Conservation (phyloP, 441 rosid species). For the Omphalea diandra region DNA sequence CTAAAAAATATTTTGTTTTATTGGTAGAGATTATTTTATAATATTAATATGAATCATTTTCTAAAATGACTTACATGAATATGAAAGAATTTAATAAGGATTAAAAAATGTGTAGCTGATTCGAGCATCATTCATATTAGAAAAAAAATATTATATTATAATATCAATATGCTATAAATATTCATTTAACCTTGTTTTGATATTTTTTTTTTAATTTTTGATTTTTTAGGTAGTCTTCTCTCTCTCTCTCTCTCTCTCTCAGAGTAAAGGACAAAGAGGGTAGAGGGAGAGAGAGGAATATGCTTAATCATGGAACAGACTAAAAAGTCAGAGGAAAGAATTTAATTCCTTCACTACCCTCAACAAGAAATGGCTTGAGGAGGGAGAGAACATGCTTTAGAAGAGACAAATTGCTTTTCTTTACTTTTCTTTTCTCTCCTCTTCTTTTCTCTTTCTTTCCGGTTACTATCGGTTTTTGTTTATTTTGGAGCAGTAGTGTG, state of each 20-base stretch:
- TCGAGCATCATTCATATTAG: no score
- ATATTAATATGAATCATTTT: no score
- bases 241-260: constrained; percentile 9
- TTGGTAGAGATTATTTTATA: no score
- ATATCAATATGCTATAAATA: not conserved
- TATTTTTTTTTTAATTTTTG: not conserved
- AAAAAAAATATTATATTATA: no score
- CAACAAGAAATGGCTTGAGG: constrained; percentile 42
- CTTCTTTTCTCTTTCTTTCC: constrained; percentile 26
- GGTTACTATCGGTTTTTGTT: constrained; percentile 22
- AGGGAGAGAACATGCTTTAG: constrained; percentile 46
- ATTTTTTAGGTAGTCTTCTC: constrained; percentile 27
- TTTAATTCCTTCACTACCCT: constrained; percentile 64
- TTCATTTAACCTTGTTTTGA: not conserved
- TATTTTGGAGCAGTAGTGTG: constrained; percentile 36
- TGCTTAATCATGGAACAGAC: constrained; percentile 21
- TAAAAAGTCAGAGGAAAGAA: constrained; percentile 46
- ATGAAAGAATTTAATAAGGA: no score
- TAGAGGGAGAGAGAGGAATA: constrained; percentile 20
- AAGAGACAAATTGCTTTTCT: constrained; percentile 46
- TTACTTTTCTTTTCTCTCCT: constrained; percentile 15
- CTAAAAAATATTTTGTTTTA: no score
- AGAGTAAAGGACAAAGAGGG: constrained; percentile 22
- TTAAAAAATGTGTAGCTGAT: no score
- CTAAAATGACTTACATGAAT: no score